Percentiles rank a stretch among this genome's conserved stretches.
These are phyloP conservation scores for Blastocystis hominis DNA, from an alignment of 352 stramenopile genomes.

Conservation along the genomic window DNA sequence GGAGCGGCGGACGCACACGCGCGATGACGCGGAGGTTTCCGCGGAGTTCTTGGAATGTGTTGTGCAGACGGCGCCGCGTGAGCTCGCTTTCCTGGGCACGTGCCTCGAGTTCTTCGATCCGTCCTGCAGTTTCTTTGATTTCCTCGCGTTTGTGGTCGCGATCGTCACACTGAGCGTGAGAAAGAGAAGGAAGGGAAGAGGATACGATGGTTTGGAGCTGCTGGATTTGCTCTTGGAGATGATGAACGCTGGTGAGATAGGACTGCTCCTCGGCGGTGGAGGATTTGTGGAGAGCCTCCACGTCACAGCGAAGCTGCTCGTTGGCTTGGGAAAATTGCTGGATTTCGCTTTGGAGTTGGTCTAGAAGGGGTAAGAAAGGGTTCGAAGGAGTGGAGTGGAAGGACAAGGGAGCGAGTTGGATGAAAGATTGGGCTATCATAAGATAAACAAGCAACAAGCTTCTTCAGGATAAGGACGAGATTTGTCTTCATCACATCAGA, in stretches of 20 bases:
- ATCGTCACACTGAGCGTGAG: constrained; percentile 41
- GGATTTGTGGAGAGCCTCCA: constrained; percentile 54
- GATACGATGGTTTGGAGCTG: constrained; percentile 45
- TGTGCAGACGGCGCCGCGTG: constrained; percentile 87
- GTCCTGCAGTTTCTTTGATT: constrained; percentile 69
- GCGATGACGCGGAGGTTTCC: constrained; percentile 97
- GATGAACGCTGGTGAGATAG: constrained; percentile 8
- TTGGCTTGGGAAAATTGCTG: not conserved
- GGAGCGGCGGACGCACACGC: constrained; percentile 78
- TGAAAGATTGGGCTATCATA: not conserved
- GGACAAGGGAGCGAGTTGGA: not conserved
- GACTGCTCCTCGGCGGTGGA: constrained; percentile 49
- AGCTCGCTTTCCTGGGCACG: constrained; percentile 72
- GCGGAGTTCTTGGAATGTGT: constrained; percentile 95
- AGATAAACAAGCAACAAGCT: too few relatives aligned
- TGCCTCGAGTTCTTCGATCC: constrained; percentile 69
- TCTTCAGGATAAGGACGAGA: constrained; percentile 56
- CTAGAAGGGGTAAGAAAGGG: not conserved
- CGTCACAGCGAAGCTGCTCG: constrained; percentile 53
- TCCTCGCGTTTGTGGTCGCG: not conserved
- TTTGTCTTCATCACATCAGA: not conserved
- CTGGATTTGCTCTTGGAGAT: constrained; percentile 59
- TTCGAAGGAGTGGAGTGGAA: not conserved
- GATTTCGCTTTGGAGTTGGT: not conserved
- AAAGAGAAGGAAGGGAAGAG: not conserved